Base-by-base conservation (phyloP, 371 early-diverging fungal genomes). In the Zopfochytrium polystomum region DNA sequence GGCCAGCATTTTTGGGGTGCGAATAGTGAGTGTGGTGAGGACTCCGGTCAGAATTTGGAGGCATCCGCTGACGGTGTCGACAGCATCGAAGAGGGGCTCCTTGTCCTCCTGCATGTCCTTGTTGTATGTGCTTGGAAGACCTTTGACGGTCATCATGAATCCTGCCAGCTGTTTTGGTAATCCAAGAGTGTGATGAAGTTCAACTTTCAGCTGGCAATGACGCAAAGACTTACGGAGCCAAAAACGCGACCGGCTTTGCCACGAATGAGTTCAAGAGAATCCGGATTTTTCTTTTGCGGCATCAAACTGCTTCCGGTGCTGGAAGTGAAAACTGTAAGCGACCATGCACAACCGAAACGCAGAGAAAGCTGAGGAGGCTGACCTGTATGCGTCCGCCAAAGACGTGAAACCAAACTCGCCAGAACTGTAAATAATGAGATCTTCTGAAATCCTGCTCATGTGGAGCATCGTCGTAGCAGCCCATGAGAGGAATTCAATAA, bases 261-360 rank as follows among this genome's bases (percentile, higher is more conserved):
- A 62, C 98, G 91, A 62, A 97, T 78, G 44, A 97, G 80, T 72
- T 97, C 98, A 50, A 95, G 72, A 54, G 91, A 89, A 73, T 97
- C 98, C 2, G 98, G 94, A 80, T 97, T 97, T 85, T 96, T 96
- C 80, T 97, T 97, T 72, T 97, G 98, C 32, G 98, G 98, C 98
- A 97, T 97, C 77, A 97, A 75, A 66, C 92, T 91, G 72, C 90
- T 90, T 3, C 98, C 98, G n/a, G 96, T 97, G 69, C 91, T 88
- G 15, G 58, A 46, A 34, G 29, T 0, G 22, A 52, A 53, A 55
- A 32, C 9, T 22, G 29, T 44, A 13, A 20, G 18, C 30, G 6
- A 55, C 45, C 1, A 22, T 29, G 22, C n/a, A 48, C 13, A 20
- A 25, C 5, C 9, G n/a, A 53, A 53, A 34, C 3, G 18, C 11